phyloP scores from a whole-genome alignment of 2,329 filamentous ascomycete genomes.

The Chrysoporthe cubensis region DNA sequence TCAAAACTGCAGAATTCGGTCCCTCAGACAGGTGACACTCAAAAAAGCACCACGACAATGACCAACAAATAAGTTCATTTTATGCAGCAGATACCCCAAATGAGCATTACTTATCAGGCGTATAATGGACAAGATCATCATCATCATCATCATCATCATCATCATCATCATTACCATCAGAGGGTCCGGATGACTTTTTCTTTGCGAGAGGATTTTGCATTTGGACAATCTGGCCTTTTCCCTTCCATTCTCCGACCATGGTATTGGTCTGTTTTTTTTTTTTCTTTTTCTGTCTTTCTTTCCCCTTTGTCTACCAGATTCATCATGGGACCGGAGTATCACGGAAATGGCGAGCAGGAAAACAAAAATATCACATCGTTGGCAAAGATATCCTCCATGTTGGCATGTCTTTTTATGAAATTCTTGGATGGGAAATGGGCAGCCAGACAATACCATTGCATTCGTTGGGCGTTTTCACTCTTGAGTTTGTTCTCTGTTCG shows the following conservation, averaged over 20 bases:
- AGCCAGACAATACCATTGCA: constrained; percentile 28
- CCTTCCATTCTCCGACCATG: constrained; percentile 6
- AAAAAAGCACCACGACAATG: constrained; percentile 4
- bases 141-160: too few species aligned
- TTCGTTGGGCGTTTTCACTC: constrained; percentile 26
- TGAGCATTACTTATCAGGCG: constrained; percentile 18
- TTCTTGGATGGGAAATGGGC: constrained; percentile 22
- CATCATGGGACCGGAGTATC: constrained; percentile 23
- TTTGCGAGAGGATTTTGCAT: constrained; percentile 12
- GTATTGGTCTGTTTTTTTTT: background rate
- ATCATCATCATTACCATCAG: constrained; percentile 12
- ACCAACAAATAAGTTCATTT: constrained; percentile 22
- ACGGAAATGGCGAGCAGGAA: constrained; percentile 15
- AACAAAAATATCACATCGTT: constrained; percentile 13
- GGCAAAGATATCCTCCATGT: constrained; percentile 17
- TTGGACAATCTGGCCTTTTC: constrained; percentile 7
- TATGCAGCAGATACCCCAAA: constrained; percentile 27
- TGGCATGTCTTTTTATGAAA: constrained; percentile 14
- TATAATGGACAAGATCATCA: constrained; percentile 15
- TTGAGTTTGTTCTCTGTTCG: constrained; percentile 1
- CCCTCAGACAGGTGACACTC: constrained; percentile 5
- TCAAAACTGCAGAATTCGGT: constrained; percentile 8
- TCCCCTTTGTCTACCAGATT: constrained; percentile 21
- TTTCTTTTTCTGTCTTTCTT: constrained; percentile 2
- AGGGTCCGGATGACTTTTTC: background rate